A percentile compares a stretch with the other conserved stretches of the same genome.
phyloP scores from a whole-genome alignment of 2,329 filamentous ascomycete genomes.

The Penicillium thymicola region DNA sequence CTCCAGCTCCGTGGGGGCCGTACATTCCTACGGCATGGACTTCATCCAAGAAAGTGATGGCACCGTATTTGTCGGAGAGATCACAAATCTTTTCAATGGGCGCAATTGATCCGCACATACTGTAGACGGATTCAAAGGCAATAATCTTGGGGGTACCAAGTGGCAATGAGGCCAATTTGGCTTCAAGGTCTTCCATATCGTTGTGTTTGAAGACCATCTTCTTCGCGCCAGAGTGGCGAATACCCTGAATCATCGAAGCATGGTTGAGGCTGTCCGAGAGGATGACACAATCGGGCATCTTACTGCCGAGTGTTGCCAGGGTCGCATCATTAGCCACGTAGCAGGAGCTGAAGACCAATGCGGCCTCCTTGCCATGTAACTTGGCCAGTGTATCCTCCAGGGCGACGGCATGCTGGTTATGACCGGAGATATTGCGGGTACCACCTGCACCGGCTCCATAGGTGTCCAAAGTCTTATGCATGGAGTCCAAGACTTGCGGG shows the following conservation, averaged over 20 bases:
- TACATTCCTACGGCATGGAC: conserved; percentile 99
- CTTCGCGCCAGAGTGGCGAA: conserved; percentile 92
- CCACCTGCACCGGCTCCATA: conserved; percentile 95
- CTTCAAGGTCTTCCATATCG: conserved; percentile 86
- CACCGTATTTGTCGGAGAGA: conserved; percentile 94
- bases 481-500: conserved; percentile 75
- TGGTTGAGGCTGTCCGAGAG: conserved; percentile 97
- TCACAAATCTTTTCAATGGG: conserved; percentile 96
- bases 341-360: conserved; percentile 94
- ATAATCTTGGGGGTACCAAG: conserved; percentile 91
- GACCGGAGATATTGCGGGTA: conserved; percentile 95
- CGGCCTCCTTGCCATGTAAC: conserved; percentile 86
- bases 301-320: conserved; percentile 92
- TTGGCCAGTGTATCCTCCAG: conserved; percentile 80
- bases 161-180: conserved; percentile 84
- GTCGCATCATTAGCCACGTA: conserved; percentile 98
- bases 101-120: conserved; percentile 97
- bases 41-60: conserved; percentile 96
- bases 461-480: conserved; percentile 92
- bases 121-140: conserved; percentile 97
- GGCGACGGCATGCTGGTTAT: conserved; percentile 89
- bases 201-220: conserved; percentile 99
- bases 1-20: conserved; percentile 88
- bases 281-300: conserved; percentile 93
- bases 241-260: conserved; percentile 98